A percentile compares a stretch with the other conserved stretches of the same genome.
These are phyloP conservation scores for Cladosporium phlei DNA, from an alignment of 2,329 filamentous ascomycete species.

Conservation along the genomic window DNA sequence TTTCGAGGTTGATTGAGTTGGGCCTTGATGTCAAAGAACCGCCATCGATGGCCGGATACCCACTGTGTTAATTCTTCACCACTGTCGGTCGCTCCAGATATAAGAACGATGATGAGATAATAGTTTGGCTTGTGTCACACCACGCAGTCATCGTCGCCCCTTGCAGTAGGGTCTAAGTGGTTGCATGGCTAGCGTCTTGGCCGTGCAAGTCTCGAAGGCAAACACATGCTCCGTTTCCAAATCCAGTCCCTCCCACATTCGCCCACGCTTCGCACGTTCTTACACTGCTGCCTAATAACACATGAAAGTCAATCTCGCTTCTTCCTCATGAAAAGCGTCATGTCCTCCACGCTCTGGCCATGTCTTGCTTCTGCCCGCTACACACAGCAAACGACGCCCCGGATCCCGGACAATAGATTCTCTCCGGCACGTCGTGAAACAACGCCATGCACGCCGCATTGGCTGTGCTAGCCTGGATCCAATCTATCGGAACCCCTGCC, in stretches of 20 bases:
- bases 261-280: neutral
- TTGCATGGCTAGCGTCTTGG: constrained; percentile 13
- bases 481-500: constrained; percentile 11
- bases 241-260: neutral
- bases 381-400: neutral
- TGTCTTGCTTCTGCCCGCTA: neutral
- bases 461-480: constrained; percentile 10
- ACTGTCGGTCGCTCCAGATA: too few relatives aligned
- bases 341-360: neutral
- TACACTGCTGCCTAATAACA: neutral
- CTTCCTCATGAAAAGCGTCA: neutral
- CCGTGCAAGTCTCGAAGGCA: constrained; percentile 4
- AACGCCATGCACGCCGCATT: constrained; percentile 8
- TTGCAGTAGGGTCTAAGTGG: constrained; percentile 8
- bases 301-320: neutral
- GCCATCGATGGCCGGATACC: too few relatives aligned
- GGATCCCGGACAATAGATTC: neutral
- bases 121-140: too few relatives aligned
- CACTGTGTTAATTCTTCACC: too few relatives aligned
- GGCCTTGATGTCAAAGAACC: too few relatives aligned
- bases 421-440: constrained; percentile 9
- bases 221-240: constrained; percentile 2
- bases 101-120: too few relatives aligned
- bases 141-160: too few relatives aligned
- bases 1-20: too few relatives aligned